A percentile compares a stretch with the other conserved stretches of the same genome.
Conservation (phyloP, 2,329 filamentous ascomycete species). For the Metarhizium brunneum region DNA sequence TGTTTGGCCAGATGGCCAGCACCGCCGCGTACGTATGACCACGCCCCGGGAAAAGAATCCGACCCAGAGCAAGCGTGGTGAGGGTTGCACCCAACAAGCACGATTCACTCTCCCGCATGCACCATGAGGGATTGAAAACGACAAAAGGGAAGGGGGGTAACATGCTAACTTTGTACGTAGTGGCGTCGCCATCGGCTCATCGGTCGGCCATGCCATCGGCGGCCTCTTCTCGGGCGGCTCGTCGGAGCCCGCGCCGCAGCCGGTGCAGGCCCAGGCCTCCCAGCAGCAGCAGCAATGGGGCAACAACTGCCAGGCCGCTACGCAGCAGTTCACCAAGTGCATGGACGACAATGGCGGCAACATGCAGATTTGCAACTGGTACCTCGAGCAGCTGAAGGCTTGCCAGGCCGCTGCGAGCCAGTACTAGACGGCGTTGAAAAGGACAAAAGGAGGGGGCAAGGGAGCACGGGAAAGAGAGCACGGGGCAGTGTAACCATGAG, state of each 20-base stretch:
- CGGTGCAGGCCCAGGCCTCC: conserved; percentile 40
- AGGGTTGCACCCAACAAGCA: too few species aligned
- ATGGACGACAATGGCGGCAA: conserved; percentile 93
- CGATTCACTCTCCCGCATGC: neutral
- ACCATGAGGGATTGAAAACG: neutral
- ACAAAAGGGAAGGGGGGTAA: neutral
- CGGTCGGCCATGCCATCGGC: conserved; percentile 89
- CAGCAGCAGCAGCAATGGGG: conserved; percentile 43
- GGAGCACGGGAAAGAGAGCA: neutral
- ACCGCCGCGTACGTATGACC: conserved; percentile 77
- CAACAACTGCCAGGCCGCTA: conserved; percentile 68
- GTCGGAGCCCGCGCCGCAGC: conserved; percentile 38
- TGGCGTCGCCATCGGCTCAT: conserved; percentile 92
- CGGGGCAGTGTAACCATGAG: neutral
- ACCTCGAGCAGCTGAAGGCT: conserved; percentile 91
- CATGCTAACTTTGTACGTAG: conserved; percentile 34
- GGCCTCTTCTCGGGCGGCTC: conserved; percentile 73
- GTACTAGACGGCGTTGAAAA: conserved; percentile 40
- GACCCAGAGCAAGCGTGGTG: too few species aligned
- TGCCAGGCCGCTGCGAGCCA: conserved; percentile 69
- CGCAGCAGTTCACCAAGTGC: conserved; percentile 84
- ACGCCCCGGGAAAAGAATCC: neutral
- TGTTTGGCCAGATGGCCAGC: conserved; percentile 95
- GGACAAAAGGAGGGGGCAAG: neutral
- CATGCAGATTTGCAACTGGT: conserved; percentile 96